These are phyloP conservation scores for Cubamyces lactineus DNA, from an alignment of 768 basidiomycete species.

Conservation along the genomic window DNA sequence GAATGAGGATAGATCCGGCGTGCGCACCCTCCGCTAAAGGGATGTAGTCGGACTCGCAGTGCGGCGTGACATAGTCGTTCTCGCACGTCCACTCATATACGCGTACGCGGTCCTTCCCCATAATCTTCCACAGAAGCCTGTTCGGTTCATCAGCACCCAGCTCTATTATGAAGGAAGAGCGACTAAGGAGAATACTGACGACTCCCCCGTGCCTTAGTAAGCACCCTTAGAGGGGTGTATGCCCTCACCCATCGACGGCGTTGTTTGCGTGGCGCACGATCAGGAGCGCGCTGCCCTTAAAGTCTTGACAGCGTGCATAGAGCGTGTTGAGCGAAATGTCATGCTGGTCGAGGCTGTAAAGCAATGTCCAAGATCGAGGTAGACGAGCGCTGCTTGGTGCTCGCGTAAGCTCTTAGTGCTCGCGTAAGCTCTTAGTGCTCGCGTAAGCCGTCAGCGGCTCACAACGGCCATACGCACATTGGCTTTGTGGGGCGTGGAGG, in stretches of 20 bases:
- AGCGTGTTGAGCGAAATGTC: constrained; percentile 92
- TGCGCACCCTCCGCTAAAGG: constrained; percentile 87
- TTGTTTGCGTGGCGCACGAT: constrained; percentile 67
- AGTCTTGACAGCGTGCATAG: constrained; percentile 63
- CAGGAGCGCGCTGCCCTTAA: constrained; percentile 58
- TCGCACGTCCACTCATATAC: constrained; percentile 84
- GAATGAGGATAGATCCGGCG: background rate
- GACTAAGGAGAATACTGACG: constrained; percentile 45
- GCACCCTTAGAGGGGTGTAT: constrained; percentile 59
- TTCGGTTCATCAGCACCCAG: background rate
- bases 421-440: too few species aligned
- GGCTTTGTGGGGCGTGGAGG: too few species aligned
- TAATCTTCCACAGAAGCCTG: constrained; percentile 80
- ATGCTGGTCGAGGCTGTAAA: constrained; percentile 94
- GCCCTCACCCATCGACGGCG: constrained; percentile 68
- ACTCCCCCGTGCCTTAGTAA: constrained; percentile 91
- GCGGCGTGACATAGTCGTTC: constrained; percentile 86
- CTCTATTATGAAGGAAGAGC: background rate
- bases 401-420: too few species aligned
- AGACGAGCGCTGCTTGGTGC: too few species aligned
- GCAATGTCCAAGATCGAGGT: constrained; percentile 69
- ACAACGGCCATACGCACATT: too few species aligned
- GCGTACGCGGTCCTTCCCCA: constrained; percentile 46
- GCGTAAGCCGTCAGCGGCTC: too few species aligned
- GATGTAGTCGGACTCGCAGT: constrained; percentile 79